Conservation (phyloP, 306 rosid species). For the Corylus avellana region DNA sequence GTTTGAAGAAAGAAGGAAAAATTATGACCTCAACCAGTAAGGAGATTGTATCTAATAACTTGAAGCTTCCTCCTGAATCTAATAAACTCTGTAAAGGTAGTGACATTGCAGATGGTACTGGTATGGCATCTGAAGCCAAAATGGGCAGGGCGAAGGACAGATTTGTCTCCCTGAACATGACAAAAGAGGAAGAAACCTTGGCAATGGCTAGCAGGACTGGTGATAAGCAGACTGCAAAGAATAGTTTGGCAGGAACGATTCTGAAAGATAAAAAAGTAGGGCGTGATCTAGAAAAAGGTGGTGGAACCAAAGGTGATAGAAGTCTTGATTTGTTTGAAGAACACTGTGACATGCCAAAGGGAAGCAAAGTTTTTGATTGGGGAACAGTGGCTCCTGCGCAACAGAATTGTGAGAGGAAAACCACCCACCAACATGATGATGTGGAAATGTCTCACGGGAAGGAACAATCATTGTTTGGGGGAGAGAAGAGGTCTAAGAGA, state of each 20-base stretch:
- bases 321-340: not conserved
- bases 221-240: slow-evolving; percentile 27
- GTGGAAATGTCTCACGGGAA: slow-evolving; percentile 37
- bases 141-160: slow-evolving; percentile 48
- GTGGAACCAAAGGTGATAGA: slow-evolving; percentile 7
- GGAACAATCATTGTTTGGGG: slow-evolving; percentile 47
- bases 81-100: slow-evolving; percentile 36
- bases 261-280: slow-evolving; percentile 46
- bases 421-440: slow-evolving; percentile 48
- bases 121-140: slow-evolving; percentile 39
- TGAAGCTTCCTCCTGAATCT: slow-evolving; percentile 77
- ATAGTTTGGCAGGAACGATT: slow-evolving; percentile 43
- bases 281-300: slow-evolving; percentile 39
- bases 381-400: not conserved
- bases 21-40: slow-evolving; percentile 52
- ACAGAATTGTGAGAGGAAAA: not conserved
- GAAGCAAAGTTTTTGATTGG: slow-evolving; percentile 36
- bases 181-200: slow-evolving; percentile 34
- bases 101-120: slow-evolving; percentile 36
- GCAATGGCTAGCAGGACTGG: slow-evolving; percentile 35
- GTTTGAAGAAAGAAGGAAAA: slow-evolving; percentile 48
- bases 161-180: slow-evolving; percentile 27
- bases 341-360: slow-evolving; percentile 29
- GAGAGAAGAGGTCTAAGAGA: slow-evolving; percentile 66
- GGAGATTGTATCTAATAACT: slow-evolving; percentile 67